Base-by-base conservation (phyloP, 306 rosid genomes). In the Astragalus membranaceus region DNA sequence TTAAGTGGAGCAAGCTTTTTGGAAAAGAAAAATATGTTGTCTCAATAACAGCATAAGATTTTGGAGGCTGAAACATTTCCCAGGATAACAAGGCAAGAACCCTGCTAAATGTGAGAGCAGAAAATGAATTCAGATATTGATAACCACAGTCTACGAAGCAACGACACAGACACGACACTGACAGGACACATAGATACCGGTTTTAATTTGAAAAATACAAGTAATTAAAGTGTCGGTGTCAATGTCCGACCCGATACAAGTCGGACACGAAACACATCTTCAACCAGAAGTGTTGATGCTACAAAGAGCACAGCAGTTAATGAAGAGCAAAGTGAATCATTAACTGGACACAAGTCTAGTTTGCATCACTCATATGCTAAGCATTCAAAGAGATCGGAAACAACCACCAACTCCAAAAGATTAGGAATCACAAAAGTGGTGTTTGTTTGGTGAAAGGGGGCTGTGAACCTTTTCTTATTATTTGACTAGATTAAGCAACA, bases 291-390 rank as follows among this genome's bases (percentile, higher is more conserved):
- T n/a, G n/a, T n/a, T n/a, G n/a, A n/a, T n/a, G n/a, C n/a, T n/a
- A n/a, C n/a, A n/a, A n/a, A n/a, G n/a, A 72, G 14, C 73, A 69
- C 39, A 50, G 20, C 23, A 56, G 74, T 75, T 46, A 33, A 16
- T 33, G 67, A 48, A 63, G 72, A 55, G 43, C 11, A 4, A 23
- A 43, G 62, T 9, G 42, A 66, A 47, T 6, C 37, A 48, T 56
- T 47, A 30, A 44, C 8, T 37, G 42, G 55, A 43, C 54, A 23
- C 15, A 14, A 10, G 32, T 54, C 10, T 14, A 42, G 78, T 14
- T 13, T 15, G 13, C 37, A 41, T 6, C 64, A 73, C 64, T 26
- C 71, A 10, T 63, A 54, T 6, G 9, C 8, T 20, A 20, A 44
- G 16, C 69, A 60, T 46, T 70, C 69, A 55, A 70, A 58, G 36